phyloP scores from a whole-genome alignment of 352 stramenopile genomes.

The Phytophthora pinifolia region DNA sequence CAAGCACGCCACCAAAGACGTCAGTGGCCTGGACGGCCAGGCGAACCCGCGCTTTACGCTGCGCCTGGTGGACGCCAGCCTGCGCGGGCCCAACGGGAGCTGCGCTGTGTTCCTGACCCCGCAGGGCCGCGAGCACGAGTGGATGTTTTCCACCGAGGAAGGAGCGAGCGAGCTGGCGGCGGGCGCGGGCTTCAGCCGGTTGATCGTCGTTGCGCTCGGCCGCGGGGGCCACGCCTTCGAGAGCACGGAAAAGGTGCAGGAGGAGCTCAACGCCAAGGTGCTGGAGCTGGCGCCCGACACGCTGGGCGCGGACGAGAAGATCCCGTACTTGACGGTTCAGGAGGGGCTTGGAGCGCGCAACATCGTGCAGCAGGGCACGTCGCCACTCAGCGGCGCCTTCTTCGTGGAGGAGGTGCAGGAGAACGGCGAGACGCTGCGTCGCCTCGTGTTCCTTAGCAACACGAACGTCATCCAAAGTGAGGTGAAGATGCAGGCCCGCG shows the following conservation, averaged over 20 bases:
- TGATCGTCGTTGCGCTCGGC: conserved; percentile 70
- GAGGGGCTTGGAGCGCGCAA: conserved; percentile 60
- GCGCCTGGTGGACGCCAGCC: conserved; percentile 54
- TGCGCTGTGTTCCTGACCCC: conserved; percentile 79
- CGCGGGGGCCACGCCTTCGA: conserved; percentile 60
- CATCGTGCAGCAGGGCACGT: conserved; percentile 55
- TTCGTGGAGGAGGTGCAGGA: conserved; percentile 73
- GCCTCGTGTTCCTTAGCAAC: conserved; percentile 77
- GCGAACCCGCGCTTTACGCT: conserved; percentile 56
- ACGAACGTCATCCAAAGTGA: conserved; percentile 80
- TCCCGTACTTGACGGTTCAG: conserved; percentile 77
- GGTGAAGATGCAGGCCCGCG: conserved; percentile 40
- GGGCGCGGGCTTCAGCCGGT: conserved; percentile 63
- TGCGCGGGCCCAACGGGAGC: conserved; percentile 49
- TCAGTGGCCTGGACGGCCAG: conserved; percentile 18
- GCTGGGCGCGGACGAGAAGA: conserved; percentile 43
- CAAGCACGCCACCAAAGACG: conserved; percentile 17
- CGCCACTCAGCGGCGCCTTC: conserved; percentile 55
- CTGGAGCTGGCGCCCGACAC: conserved; percentile 59
- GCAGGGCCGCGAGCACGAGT: conserved; percentile 81
- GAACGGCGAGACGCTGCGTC: conserved; percentile 44
- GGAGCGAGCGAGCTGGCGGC: conserved; percentile 59
- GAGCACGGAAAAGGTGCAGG: conserved; percentile 64
- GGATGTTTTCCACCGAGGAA: conserved; percentile 75
- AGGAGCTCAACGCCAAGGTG: conserved; percentile 71